Conservation (phyloP, 495 filamentous ascomycete genomes). For the Tirmania nivea region DNA sequence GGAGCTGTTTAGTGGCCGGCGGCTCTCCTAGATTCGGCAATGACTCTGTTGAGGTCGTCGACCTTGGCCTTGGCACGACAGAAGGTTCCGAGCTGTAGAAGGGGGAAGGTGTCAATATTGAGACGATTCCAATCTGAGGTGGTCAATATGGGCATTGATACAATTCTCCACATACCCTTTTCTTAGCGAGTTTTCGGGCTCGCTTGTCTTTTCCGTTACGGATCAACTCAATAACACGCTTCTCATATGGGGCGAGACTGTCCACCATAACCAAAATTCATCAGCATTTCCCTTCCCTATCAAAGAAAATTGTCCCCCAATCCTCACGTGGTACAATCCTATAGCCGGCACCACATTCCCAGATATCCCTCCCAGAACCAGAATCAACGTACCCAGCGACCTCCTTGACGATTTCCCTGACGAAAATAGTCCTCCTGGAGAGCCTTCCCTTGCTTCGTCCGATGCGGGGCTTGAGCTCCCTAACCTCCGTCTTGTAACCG, state of each 20-base stretch:
- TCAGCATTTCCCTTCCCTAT: neutral
- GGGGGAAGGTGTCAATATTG: constrained; percentile 3
- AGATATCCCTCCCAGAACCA: neutral
- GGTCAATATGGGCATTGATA: neutral
- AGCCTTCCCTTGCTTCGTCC: constrained; percentile 77
- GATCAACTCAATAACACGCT: constrained; percentile 93
- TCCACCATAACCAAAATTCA: neutral
- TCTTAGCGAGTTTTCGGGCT: constrained; percentile 97
- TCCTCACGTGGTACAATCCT: too few species aligned
- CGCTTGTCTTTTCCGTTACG: constrained; percentile 99
- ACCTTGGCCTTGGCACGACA: constrained; percentile 96
- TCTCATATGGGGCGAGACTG: constrained; percentile 84
- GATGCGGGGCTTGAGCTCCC: constrained; percentile 65
- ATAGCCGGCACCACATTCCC: too few species aligned
- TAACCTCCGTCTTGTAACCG: constrained; percentile 83
- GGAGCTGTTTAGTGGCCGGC: constrained; percentile 17
- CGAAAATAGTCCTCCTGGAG: constrained; percentile 83
- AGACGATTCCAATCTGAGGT: neutral
- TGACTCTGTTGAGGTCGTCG: constrained; percentile 90
- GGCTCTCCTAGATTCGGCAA: constrained; percentile 77
- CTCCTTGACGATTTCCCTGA: constrained; percentile 86
- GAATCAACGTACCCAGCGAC: constrained; percentile 51
- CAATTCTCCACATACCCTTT: constrained; percentile 43
- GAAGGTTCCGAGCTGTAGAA: constrained; percentile 70
- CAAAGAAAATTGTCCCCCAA: neutral